Evolutionary conservation across 2,329 filamentous ascomycete genomes (phyloP).

Genomic region (Graphiopsis chlorocephala): DNA sequence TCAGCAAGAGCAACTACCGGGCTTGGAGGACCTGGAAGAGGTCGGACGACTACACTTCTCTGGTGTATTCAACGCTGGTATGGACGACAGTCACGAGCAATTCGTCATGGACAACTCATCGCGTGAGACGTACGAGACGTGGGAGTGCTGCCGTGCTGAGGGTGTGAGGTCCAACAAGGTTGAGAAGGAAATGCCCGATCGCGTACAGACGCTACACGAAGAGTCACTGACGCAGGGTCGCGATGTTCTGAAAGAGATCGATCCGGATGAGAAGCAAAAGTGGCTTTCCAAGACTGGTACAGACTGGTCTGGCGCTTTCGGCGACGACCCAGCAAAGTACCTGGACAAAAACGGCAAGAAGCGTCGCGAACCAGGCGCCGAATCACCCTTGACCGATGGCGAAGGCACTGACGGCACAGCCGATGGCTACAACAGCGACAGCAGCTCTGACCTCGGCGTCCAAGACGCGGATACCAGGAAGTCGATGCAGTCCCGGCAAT

Average conservation of each 20-base stretch:
- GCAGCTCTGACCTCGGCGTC: constrained; percentile 56
- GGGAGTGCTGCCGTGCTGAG: constrained; percentile 87
- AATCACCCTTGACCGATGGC: constrained; percentile 47
- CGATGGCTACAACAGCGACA: constrained; percentile 38
- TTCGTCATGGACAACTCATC: constrained; percentile 86
- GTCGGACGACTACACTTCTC: constrained; percentile 78
- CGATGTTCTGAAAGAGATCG: constrained; percentile 72
- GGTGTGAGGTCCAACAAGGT: constrained; percentile 75
- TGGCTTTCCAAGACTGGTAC: constrained; percentile 79
- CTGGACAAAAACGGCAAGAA: constrained; percentile 54
- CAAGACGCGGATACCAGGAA: constrained; percentile 48
- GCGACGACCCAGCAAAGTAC: constrained; percentile 66
- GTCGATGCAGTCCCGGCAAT: constrained; percentile 23
- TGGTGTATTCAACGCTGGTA: constrained; percentile 83
- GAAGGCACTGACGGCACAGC: constrained; percentile 41
- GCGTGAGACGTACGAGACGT: constrained; percentile 89
- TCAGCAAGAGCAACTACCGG: constrained; percentile 57
- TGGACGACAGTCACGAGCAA: constrained; percentile 76
- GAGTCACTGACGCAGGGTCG: constrained; percentile 74
- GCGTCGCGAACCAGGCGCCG: constrained; percentile 55
- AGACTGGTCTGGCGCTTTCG: constrained; percentile 86
- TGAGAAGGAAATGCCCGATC: constrained; percentile 67
- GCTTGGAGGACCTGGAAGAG: constrained; percentile 72
- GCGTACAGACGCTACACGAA: constrained; percentile 74
- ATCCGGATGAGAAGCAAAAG: constrained; percentile 68